phyloP scores from a whole-genome alignment of 148 eudicot genomes.

The Talinum fruticosum region DNA sequence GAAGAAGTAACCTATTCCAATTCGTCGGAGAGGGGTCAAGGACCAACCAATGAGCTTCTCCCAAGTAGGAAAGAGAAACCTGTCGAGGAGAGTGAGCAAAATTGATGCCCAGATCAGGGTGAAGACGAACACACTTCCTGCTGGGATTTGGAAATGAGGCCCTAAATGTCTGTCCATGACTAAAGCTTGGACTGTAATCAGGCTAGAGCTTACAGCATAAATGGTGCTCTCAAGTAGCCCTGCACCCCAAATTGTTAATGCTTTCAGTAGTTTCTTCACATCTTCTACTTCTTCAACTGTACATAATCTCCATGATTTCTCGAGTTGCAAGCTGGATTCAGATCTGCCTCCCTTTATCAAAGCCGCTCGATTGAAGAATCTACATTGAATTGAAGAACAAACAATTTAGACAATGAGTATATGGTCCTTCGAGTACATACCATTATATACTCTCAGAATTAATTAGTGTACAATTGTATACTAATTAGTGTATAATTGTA shows the following conservation, averaged over 20 bases:
- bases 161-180: constrained; percentile 35
- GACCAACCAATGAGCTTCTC: constrained; percentile 9
- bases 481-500: no score
- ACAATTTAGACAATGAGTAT: no score
- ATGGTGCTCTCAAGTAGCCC: constrained; percentile 41
- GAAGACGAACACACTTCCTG: constrained; percentile 27
- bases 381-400: no score
- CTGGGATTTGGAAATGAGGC: constrained; percentile 28
- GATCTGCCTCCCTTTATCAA: not conserved
- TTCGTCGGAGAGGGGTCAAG: constrained; percentile 25
- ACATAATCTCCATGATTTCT: constrained; percentile 32
- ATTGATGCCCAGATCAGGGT: constrained; percentile 20
- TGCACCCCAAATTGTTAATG: constrained; percentile 43
- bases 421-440: no score
- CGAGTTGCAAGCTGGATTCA: not conserved
- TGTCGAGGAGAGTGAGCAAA: constrained; percentile 22
- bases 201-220: constrained; percentile 37
- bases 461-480: no score
- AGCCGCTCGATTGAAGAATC: constrained; percentile 37
- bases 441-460: no score
- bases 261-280: constrained; percentile 32
- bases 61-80: constrained; percentile 22
- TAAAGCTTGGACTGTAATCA: constrained; percentile 48
- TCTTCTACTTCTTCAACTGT: constrained; percentile 39
- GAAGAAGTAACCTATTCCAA: constrained; percentile 32